phyloP scores from a whole-genome alignment of 495 filamentous ascomycete species.

The Talaromyces stipitatus region DNA sequence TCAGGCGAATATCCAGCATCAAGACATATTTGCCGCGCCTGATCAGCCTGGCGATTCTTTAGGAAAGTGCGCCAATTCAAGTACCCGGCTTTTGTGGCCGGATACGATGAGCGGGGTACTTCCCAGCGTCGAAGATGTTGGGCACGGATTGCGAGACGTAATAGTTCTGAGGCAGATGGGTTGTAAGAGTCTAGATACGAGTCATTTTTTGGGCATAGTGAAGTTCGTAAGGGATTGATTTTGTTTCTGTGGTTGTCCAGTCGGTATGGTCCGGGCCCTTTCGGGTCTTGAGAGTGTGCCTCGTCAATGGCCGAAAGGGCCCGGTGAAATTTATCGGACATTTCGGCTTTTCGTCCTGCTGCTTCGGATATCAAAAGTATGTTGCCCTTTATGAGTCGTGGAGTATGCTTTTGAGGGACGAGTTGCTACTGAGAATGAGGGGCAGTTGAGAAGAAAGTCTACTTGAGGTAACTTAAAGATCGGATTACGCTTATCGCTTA shows the following conservation, averaged over 20 bases:
- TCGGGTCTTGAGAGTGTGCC: conserved; percentile 65
- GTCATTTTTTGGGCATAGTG: conserved; percentile 77
- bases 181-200: conserved; percentile 49
- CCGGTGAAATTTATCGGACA: conserved; percentile 25
- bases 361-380: background rate
- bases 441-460: background rate
- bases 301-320: conserved; percentile 62
- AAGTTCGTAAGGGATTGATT: conserved; percentile 58
- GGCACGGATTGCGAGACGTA: conserved; percentile 68
- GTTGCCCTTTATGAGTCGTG: background rate
- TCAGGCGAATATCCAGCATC: conserved; percentile 39
- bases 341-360: conserved; percentile 8
- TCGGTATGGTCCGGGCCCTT: conserved; percentile 14
- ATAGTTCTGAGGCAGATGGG: conserved; percentile 50
- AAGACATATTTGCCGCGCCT: conserved; percentile 46
- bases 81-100: conserved; percentile 63
- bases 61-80: conserved; percentile 65
- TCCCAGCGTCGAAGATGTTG: conserved; percentile 83
- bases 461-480: background rate
- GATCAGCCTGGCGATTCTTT: conserved; percentile 60
- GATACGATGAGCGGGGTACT: conserved; percentile 61
- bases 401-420: background rate
- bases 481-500: background rate
- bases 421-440: background rate
- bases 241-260: conserved; percentile 6